phyloP scores from a whole-genome alignment of 371 early-diverging fungal genomes.

The Capniomyces stellatus region DNA sequence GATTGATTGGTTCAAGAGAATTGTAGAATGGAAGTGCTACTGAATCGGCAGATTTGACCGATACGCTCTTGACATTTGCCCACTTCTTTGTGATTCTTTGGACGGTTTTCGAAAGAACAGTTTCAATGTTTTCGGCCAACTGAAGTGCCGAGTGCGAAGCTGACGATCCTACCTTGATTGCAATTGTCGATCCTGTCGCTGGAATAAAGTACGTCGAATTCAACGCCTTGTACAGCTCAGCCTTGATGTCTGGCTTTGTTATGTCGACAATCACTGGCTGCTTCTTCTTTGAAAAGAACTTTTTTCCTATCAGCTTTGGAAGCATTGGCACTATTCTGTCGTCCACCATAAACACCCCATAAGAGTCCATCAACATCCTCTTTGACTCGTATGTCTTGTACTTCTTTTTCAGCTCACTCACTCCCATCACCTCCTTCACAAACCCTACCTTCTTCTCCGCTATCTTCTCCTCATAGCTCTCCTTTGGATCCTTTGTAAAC shows the following conservation, averaged over 20 bases:
- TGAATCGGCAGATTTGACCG: slow-evolving; percentile 62
- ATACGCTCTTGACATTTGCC: slow-evolving; percentile 56
- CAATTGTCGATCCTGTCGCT: slow-evolving; percentile 47
- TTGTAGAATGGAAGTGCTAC: slow-evolving; percentile 60
- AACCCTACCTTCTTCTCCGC: no score
- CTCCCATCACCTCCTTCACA: slow-evolving; percentile 69
- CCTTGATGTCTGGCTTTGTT: slow-evolving; percentile 34
- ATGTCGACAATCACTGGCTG: slow-evolving; percentile 67
- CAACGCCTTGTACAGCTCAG: slow-evolving; percentile 48
- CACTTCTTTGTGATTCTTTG: slow-evolving; percentile 49
- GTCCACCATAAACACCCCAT: slow-evolving; percentile 75
- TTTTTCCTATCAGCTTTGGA: slow-evolving; percentile 65
- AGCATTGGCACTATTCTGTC: slow-evolving; percentile 50
- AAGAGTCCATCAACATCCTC: slow-evolving; percentile 45
- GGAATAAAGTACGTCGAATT: slow-evolving; percentile 53
- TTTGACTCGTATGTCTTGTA: slow-evolving; percentile 60
- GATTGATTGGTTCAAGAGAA: no score
- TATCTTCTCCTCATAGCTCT: slow-evolving; percentile 48
- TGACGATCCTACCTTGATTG: slow-evolving; percentile 54
- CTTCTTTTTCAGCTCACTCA: slow-evolving; percentile 52
- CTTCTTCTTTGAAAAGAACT: slow-evolving; percentile 75
- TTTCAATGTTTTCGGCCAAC: slow-evolving; percentile 56
- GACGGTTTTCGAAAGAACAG: slow-evolving; percentile 34
- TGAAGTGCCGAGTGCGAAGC: slow-evolving; percentile 32
- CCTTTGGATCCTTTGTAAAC: slow-evolving; percentile 69